Evolutionary conservation across 805 yeast genomes (phyloP), one percentile per base, ranked within the genome.

Genomic region (Yamadazyma philogaea): DNA sequence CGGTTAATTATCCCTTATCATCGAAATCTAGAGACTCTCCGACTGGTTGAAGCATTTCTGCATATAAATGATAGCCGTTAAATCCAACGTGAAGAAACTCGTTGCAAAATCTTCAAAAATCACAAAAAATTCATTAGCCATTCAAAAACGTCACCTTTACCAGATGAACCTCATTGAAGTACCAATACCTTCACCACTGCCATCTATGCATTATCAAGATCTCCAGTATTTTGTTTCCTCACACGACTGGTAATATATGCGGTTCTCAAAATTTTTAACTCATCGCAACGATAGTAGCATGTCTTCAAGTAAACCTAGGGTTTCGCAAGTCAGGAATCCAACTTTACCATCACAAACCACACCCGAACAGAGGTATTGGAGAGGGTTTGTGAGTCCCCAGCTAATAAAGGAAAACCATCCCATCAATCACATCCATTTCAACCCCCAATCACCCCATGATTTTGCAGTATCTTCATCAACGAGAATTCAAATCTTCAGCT

Each of bases 351-450:
- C 86, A 8, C 84, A 81, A 55, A 82, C 90, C 1, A 87, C 96
- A 0, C 91, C 96, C 1, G 98, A 91, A 52, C 95, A 89, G 57
- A 75, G 95, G 52, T 91, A 86, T 67, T 93, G 98, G 98, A 74
- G 95, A 53, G 86, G 88, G 6, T 90, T 83, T 61, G 65, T 72
- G 39, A 84, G 81, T 50, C 91, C 98, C 2, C 91, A 91, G 59
- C 72, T 93, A 30, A 88, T 90, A 20, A 91, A 93, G 61, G 98
- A 93, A 61, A 91, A 87, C 65, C 89, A 87, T 63, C 87, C 97
- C 31, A 87, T 93, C 33, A 82, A 86, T 27, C 95, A 88, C 59
- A 82, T 93, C 42, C 76, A 82, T 49, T 93, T 93, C 74, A 89
- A 86, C 59, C 96, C 96, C 1, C 75, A 74, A 30, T 68, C 82